Base-by-base conservation (phyloP, 768 basidiomycete genomes). In the Hygrophoropsis aurantiaca region DNA sequence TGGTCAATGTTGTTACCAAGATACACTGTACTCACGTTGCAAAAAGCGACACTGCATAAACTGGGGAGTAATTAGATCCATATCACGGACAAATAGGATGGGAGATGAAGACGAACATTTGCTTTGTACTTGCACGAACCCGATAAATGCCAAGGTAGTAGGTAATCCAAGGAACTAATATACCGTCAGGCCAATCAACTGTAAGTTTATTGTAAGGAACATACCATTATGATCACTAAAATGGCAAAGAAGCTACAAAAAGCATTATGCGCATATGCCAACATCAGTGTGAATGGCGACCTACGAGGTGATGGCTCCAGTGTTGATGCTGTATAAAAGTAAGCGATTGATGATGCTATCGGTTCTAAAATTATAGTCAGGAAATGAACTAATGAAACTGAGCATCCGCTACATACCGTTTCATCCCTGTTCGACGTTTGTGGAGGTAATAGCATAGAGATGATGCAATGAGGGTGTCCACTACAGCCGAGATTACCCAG, bases 21-120 rank as follows among this genome's bases (percentile, higher is more conserved):
- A n/a, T n/a, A n/a, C n/a, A n/a, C n/a, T n/a, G 43, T 18, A 47
- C 56, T 24, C 16, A 58, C 56, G 46, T 57, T 35, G 56, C 49
- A 11, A 51, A 36, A 11, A 51, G 41, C n/a, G 56, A 58, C 36
- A 58, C 36, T 1, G 52, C 56, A 19, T 58, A 54, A 13, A 55
- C 56, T 55, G 25, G 3, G 20, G 4, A 30, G 19, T 23, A 26
- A 7, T 37, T 24, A 26, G 10, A 27, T 15, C 15, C 9, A 23
- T 11, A n/a, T 25, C 36, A 27, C 11, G 2, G 16, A 21, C 23
- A 1, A 26, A 3, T 21, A 32, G n/a, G n/a, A n/a, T 16, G 36
- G 36, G 2, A 2, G 4, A 44, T 25, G 19, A 8, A 18, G 11
- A 47, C 54, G 40, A 25, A 56, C 55, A 6, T 55, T 47, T 45